Percentiles rank a stretch among this genome's conserved stretches.
These are phyloP conservation scores for Hydrangea macrophylla DNA, from an alignment of 148 eudicot genomes.

Conservation along the genomic window DNA sequence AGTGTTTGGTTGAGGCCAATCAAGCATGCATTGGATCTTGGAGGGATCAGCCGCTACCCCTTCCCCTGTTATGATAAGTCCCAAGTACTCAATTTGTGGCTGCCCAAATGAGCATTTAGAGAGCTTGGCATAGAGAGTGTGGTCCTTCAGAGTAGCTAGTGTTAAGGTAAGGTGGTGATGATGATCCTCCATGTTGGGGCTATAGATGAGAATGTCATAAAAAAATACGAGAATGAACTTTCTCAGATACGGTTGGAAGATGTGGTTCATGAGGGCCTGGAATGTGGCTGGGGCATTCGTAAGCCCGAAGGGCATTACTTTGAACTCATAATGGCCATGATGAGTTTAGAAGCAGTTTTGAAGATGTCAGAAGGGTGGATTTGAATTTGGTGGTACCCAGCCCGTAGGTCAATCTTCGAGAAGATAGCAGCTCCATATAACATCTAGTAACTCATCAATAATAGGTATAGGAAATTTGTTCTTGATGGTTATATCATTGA, in stretches of 20 bases:
- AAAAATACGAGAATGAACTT: conserved; percentile 7
- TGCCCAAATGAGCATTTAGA: conserved; percentile 4
- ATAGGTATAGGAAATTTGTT: too few species aligned
- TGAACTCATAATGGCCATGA: neutral
- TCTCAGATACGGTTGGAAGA: conserved; percentile 8
- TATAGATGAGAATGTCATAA: conserved; percentile 11
- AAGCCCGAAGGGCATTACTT: conserved; percentile 17
- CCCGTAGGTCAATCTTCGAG: too few species aligned
- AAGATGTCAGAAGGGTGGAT: too few species aligned
- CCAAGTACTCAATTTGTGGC: neutral
- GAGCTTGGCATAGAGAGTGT: too few species aligned
- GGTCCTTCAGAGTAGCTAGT: too few species aligned
- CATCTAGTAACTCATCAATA: too few species aligned
- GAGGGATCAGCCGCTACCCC: neutral
- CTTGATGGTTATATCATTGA: too few species aligned
- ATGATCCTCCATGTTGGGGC: too few species aligned
- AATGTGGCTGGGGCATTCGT: conserved; percentile 16
- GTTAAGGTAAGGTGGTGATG: neutral
- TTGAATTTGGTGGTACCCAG: too few species aligned
- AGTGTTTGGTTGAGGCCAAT: neutral
- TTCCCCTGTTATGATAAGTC: conserved; percentile 1
- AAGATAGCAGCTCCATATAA: too few species aligned
- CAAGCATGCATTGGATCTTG: neutral
- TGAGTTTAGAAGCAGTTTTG: too few species aligned
- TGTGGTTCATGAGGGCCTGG: conserved; percentile 5